Percentiles rank a stretch among this genome's conserved stretches.
These are phyloP conservation scores for Atractiella rhizophila DNA, from an alignment of 768 basidiomycete species.

Conservation along the genomic window DNA sequence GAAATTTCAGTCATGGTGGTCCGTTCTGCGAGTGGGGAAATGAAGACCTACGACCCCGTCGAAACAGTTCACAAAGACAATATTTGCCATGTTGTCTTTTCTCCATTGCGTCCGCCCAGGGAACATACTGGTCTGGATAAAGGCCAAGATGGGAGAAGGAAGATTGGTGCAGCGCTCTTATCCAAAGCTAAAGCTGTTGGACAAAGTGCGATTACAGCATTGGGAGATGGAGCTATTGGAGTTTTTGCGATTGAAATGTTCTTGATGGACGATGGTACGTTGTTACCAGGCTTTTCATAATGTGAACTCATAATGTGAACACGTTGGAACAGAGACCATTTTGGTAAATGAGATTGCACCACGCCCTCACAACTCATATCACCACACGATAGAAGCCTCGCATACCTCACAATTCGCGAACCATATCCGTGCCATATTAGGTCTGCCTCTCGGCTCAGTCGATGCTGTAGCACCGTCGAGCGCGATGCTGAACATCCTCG, in stretches of 20 bases:
- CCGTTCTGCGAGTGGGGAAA: constrained; percentile 42
- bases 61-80: constrained; percentile 87
- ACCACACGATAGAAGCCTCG: constrained; percentile 96
- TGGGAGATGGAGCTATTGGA: constrained; percentile 49
- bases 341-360: constrained; percentile 94
- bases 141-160: constrained; percentile 31
- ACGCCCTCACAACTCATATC: constrained; percentile 91
- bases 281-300: neutral
- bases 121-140: constrained; percentile 19
- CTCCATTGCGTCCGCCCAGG: constrained; percentile 36
- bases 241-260: constrained; percentile 99
- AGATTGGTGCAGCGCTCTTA: no score
- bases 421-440: constrained; percentile 79
- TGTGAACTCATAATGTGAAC: neutral
- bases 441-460: constrained; percentile 68
- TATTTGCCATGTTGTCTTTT: constrained; percentile 77
- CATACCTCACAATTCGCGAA: constrained; percentile 92
- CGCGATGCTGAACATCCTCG: constrained; percentile 86
- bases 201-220: constrained; percentile 47
- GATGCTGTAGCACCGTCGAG: constrained; percentile 59
- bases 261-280: constrained; percentile 54
- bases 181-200: constrained; percentile 49
- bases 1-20: constrained; percentile 98
- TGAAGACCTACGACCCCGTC: constrained; percentile 64
- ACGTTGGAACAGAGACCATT: constrained; percentile 32